Evolutionary conservation across 495 filamentous ascomycete species (phyloP).

Genomic region (Rhypophila decipiens): DNA sequence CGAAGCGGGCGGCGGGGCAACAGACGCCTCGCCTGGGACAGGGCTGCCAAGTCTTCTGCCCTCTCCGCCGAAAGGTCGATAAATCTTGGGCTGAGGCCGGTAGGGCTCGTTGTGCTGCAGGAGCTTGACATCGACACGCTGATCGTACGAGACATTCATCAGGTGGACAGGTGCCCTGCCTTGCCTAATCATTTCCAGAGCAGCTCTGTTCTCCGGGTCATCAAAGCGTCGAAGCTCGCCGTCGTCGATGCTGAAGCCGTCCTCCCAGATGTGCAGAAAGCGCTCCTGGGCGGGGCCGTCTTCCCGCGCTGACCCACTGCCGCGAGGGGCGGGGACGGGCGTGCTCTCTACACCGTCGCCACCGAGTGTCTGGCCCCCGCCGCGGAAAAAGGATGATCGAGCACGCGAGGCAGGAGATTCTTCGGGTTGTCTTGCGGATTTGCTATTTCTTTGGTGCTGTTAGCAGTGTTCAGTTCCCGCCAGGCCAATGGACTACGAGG

Average conservation of each 20-base stretch:
- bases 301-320: slow-evolving; percentile 23
- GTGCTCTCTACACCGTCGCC: slow-evolving; percentile 80
- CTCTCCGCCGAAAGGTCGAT: slow-evolving; percentile 75
- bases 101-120: slow-evolving; percentile 84
- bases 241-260: slow-evolving; percentile 94
- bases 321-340: slow-evolving; percentile 57
- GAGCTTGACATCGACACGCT: slow-evolving; percentile 86
- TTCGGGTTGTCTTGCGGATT: slow-evolving; percentile 50
- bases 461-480: no score
- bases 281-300: slow-evolving; percentile 49
- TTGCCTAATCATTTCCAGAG: slow-evolving; percentile 75
- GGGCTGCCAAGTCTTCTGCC: slow-evolving; percentile 90
- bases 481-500: neutral
- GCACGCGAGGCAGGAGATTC: slow-evolving; percentile 38
- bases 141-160: slow-evolving; percentile 78
- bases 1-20: slow-evolving; percentile 27
- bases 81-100: slow-evolving; percentile 71
- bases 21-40: slow-evolving; percentile 56
- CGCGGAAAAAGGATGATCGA: slow-evolving; percentile 59
- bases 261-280: slow-evolving; percentile 81
- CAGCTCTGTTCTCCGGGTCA: slow-evolving; percentile 76
- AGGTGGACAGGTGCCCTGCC: slow-evolving; percentile 83
- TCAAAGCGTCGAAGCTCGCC: slow-evolving; percentile 84
- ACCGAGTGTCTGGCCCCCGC: slow-evolving; percentile 78
- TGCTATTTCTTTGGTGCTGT: slow-evolving; percentile 13